A percentile compares a stretch with the other conserved stretches of the same genome.
Conservation (phyloP, 345 rosid genomes). For the Syzygium grande region DNA sequence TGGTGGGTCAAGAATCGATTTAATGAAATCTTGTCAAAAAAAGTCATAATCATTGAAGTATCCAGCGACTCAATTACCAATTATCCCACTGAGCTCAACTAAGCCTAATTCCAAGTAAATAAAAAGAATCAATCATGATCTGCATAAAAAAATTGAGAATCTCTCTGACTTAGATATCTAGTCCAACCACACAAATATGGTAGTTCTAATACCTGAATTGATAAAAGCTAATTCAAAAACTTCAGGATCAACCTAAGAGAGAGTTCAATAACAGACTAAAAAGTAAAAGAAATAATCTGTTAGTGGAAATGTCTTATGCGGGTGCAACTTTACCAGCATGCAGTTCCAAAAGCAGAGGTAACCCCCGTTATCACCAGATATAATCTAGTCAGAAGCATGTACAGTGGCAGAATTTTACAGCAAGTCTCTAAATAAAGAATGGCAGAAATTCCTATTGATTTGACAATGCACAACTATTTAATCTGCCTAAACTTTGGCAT, state of each 20-base stretch:
- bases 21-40: not conserved
- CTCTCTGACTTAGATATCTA: not conserved
- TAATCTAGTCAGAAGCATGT: not conserved
- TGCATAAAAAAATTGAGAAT: not conserved
- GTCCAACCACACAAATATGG: not conserved
- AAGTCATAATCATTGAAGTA: not conserved
- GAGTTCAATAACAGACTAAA: not conserved
- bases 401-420: not conserved
- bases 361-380: not conserved
- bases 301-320: not conserved
- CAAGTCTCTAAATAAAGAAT: not conserved
- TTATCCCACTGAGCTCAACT: not conserved
- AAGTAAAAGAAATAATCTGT: not conserved
- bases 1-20: not conserved
- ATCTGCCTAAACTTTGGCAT: not conserved
- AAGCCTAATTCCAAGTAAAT: not conserved
- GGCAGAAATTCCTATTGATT: not conserved
- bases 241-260: not conserved
- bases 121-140: not conserved
- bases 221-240: not conserved
- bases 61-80: not conserved
- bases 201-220: not conserved
- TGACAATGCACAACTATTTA: not conserved
- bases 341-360: not conserved
- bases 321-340: not conserved